Percentiles rank a stretch among this genome's conserved stretches.
phyloP scores from a whole-genome alignment of 2,329 filamentous ascomycete genomes.

The Alternaria infectoria region DNA sequence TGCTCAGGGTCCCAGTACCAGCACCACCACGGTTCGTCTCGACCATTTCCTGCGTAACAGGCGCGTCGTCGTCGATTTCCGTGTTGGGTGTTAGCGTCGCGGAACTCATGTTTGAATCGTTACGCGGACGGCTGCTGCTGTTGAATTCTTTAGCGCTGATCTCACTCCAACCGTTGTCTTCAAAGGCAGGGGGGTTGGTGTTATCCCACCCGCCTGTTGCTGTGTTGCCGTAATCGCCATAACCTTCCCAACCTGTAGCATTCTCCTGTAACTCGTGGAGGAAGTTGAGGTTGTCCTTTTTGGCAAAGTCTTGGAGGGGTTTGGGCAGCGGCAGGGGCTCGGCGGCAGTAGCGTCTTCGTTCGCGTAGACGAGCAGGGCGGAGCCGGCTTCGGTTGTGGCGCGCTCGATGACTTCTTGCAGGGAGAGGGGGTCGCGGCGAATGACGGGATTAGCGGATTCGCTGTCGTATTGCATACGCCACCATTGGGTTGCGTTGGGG shows the following conservation, averaged over 20 bases:
- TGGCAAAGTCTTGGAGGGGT: constrained; percentile 53
- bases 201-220: constrained; percentile 27
- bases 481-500: constrained; percentile 39
- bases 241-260: constrained; percentile 19
- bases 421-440: constrained; percentile 49
- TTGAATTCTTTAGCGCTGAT: constrained; percentile 30
- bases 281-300: constrained; percentile 54
- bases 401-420: constrained; percentile 62
- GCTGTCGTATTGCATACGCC: constrained; percentile 44
- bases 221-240: constrained; percentile 7
- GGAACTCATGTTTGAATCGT: constrained; percentile 28
- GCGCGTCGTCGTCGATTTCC: constrained; percentile 33
- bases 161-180: constrained; percentile 26
- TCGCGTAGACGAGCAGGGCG: constrained; percentile 66
- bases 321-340: constrained; percentile 27
- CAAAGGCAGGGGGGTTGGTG: constrained; percentile 12
- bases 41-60: constrained; percentile 31
- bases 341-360: constrained; percentile 46
- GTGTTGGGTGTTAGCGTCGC: constrained; percentile 46
- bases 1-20: constrained; percentile 22
- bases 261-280: constrained; percentile 36
- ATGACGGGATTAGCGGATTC: constrained; percentile 33
- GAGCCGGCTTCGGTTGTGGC: constrained; percentile 59
- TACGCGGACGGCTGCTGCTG: constrained; percentile 3
- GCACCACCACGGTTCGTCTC: constrained; percentile 31